These are phyloP conservation scores for Westerdykella aurantiaca DNA, from an alignment of 2,329 filamentous ascomycete species.

Conservation along the genomic window DNA sequence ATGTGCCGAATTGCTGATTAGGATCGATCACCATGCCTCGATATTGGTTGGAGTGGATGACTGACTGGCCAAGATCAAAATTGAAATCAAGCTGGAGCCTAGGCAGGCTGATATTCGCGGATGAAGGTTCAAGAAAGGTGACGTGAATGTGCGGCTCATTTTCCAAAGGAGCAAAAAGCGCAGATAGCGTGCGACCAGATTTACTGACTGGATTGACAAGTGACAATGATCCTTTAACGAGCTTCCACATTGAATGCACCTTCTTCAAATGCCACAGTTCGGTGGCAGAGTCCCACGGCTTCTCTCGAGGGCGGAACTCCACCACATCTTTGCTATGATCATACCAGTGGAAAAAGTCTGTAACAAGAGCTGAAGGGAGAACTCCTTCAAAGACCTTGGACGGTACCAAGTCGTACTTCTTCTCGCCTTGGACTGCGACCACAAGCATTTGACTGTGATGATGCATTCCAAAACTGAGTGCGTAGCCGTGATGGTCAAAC, in stretches of 20 bases:
- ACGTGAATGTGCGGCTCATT: constrained; percentile 14
- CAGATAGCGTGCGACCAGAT: constrained; percentile 8
- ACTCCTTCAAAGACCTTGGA: constrained; percentile 14
- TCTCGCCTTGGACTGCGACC: constrained; percentile 6
- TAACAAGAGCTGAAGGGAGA: constrained; percentile 30
- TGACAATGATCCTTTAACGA: constrained; percentile 1
- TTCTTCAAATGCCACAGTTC: constrained; percentile 6
- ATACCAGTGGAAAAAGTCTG: constrained; percentile 24
- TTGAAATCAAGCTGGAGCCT: constrained; percentile 12
- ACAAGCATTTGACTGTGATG: constrained; percentile 17
- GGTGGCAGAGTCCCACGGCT: background rate
- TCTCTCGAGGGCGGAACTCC: constrained; percentile 7
- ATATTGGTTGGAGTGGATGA: constrained; percentile 20
- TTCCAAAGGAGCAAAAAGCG: constrained; percentile 15
- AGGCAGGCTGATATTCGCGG: constrained; percentile 12
- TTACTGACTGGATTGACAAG: constrained; percentile 11
- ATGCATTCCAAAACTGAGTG: constrained; percentile 37
- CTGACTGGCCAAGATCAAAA: background rate
- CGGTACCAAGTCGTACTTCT: constrained; percentile 34
- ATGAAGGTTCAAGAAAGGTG: constrained; percentile 2
- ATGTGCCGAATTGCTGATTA: constrained; percentile 54
- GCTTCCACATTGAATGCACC: constrained; percentile 10
- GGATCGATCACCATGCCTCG: constrained; percentile 34
- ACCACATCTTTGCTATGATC: constrained; percentile 8
- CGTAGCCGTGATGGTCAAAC: constrained; percentile 8